Conservation (phyloP, 2,329 filamentous ascomycete species). For the Penicillium paneum region DNA sequence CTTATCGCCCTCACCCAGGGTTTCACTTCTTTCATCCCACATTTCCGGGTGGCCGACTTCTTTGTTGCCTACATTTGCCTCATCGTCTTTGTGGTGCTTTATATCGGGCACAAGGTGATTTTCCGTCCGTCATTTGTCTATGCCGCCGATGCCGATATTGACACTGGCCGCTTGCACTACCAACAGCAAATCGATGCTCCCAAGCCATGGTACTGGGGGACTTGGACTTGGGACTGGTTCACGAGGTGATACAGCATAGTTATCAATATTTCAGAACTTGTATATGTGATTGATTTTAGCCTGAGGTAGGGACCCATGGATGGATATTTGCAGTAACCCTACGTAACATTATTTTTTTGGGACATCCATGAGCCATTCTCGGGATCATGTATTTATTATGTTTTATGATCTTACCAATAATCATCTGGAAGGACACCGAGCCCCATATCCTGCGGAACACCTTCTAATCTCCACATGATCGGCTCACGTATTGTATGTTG, state of each 20-base stretch:
- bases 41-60: slow-evolving; percentile 58
- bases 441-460: no score
- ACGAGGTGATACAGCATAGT: slow-evolving; percentile 8
- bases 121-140: slow-evolving; percentile 36
- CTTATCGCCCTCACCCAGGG: slow-evolving; percentile 65
- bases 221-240: slow-evolving; percentile 27
- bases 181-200: slow-evolving; percentile 32
- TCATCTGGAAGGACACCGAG: background rate
- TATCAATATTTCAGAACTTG: background rate
- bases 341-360: background rate
- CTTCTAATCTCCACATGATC: background rate
- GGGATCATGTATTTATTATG: background rate
- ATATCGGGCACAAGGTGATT: slow-evolving; percentile 57
- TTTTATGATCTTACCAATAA: background rate
- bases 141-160: slow-evolving; percentile 42
- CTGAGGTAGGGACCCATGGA: background rate
- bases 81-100: slow-evolving; percentile 61
- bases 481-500: background rate
- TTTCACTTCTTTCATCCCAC: slow-evolving; percentile 62
- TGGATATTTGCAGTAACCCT: background rate
- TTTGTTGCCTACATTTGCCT: slow-evolving; percentile 64
- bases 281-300: background rate
- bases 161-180: slow-evolving; percentile 37
- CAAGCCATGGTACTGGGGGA: slow-evolving; percentile 26
- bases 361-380: background rate